These are phyloP conservation scores for Coprinopsis marcescibilis DNA, from an alignment of 768 basidiomycete genomes.

Conservation along the genomic window DNA sequence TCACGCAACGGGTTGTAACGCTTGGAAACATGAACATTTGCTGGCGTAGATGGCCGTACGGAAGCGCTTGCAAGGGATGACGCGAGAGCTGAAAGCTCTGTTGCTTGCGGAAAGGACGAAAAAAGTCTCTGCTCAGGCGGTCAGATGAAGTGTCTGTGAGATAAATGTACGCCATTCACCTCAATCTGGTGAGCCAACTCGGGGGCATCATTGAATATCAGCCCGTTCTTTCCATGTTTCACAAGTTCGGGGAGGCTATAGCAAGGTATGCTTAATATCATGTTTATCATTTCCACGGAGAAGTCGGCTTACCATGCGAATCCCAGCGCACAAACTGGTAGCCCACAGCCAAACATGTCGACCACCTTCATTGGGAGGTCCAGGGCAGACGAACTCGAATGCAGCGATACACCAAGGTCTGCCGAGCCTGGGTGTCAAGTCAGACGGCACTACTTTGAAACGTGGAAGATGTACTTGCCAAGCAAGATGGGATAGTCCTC, in stretches of 20 bases:
- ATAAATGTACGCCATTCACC: constrained; percentile 32
- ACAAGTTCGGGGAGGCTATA: constrained; percentile 82
- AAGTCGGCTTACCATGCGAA: constrained; percentile 68
- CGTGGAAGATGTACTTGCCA: constrained; percentile 39
- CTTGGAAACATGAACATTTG: constrained; percentile 14
- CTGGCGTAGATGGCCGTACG: constrained; percentile 19
- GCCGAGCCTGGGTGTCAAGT: constrained; percentile 58
- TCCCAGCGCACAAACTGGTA: constrained; percentile 87
- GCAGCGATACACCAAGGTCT: constrained; percentile 87
- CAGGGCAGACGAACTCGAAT: constrained; percentile 82
- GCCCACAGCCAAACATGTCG: constrained; percentile 97
- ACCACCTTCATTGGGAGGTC: constrained; percentile 99
- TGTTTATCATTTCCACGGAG: not conserved
- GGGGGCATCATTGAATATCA: constrained; percentile 60
- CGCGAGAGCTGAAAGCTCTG: constrained; percentile 45
- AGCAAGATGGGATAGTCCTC: constrained; percentile 86
- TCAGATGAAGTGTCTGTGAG: not conserved
- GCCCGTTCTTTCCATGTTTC: constrained; percentile 76
- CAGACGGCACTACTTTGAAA: not conserved
- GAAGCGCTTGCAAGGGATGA: constrained; percentile 37
- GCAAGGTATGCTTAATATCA: not conserved
- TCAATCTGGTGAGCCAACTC: constrained; percentile 71
- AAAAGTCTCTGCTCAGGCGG: constrained; percentile 42
- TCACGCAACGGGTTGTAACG: constrained; percentile 9
- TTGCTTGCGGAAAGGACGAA: constrained; percentile 51